Conservation (phyloP, 805 yeast genomes). For the Spathaspora boniae region DNA sequence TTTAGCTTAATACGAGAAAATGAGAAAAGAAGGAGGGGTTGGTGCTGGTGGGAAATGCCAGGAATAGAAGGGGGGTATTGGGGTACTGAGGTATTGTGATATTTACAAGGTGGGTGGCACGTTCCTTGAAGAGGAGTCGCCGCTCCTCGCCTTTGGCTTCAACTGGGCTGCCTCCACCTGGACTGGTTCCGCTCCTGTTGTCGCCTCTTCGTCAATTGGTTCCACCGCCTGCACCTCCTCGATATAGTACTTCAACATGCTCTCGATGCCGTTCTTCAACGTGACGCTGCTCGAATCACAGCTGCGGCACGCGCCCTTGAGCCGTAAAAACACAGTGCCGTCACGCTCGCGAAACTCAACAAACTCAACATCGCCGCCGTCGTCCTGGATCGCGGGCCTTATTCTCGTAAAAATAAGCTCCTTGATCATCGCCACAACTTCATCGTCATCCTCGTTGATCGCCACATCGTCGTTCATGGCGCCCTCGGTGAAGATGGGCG, state of each 20-base stretch:
- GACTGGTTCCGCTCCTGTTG: slow-evolving; percentile 7
- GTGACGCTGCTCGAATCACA: slow-evolving; percentile 67
- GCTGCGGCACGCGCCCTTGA: slow-evolving; percentile 71
- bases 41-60: slow-evolving; percentile 5
- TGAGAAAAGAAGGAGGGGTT: too few species aligned
- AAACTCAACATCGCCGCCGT: slow-evolving; percentile 73
- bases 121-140: slow-evolving; percentile 1
- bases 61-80: not conserved
- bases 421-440: slow-evolving; percentile 61
- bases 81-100: slow-evolving; percentile 3
- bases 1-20: too few species aligned
- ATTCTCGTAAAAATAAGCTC: slow-evolving; percentile 68
- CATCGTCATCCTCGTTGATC: slow-evolving; percentile 61
- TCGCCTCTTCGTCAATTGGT: slow-evolving; percentile 42
- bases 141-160: slow-evolving; percentile 24
- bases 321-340: slow-evolving; percentile 56
- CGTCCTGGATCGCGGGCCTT: slow-evolving; percentile 72
- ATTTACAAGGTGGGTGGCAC: slow-evolving; percentile 28
- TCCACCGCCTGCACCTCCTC: slow-evolving; percentile 63
- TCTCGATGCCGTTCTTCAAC: slow-evolving; percentile 64
- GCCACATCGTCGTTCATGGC: slow-evolving; percentile 33
- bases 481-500: slow-evolving; percentile 46
- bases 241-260: slow-evolving; percentile 66
- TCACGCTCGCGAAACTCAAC: slow-evolving; percentile 50
- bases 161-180: slow-evolving; percentile 11